Base-by-base conservation (phyloP, 2,329 filamentous ascomycete species). In the Colletotrichum sp. region DNA sequence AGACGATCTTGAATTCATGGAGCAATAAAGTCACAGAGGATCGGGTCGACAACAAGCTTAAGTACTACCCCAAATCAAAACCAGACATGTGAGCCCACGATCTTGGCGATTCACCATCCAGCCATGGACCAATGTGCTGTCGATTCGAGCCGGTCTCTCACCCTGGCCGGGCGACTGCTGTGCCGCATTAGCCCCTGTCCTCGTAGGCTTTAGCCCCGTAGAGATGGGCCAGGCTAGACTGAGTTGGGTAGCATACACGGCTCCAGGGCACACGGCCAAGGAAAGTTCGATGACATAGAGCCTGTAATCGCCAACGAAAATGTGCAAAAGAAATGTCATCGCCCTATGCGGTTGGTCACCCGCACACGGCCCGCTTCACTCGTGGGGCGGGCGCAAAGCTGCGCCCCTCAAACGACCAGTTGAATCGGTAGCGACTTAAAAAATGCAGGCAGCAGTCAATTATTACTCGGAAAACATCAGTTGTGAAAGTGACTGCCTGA, bases 101-200 rank as follows among this genome's bases (percentile, higher is more conserved):
- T 6, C 26, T 34, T 30, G 34, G 13, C 22, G 52, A 57, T 26
- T 57, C 4, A n/a, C 30, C 16, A 30, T 55, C 9, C 22, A n/a
- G 22, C 8, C 8, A 24, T 34, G 18, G 28, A 44, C 16, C 64
- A 64, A 22, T 63, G 44, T n/a, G 28, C 16, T 36, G 18, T 62
- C 65, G 63, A 8, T 24, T 68, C 57, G 24, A 10, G 24, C 24
- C n/a, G 30, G 8, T 26, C 16, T 9, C 30, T 28, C 71, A 70
- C 39, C 59, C 66, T 32, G 44, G 44, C 59, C 66, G 71, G 71
- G 66, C 59, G 66, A 57, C 24, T 44, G 32, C 71, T 74, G 71
- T 28, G 71, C 71, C 66, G 65, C 59, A 69, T 36, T 22, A 68
- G 70, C 70, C 63, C 34, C 63, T 57, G n/a, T 48, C 9, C 1